phyloP scores from a whole-genome alignment of 2,329 filamentous ascomycete genomes.

The Exophiala phaeomuriformis region DNA sequence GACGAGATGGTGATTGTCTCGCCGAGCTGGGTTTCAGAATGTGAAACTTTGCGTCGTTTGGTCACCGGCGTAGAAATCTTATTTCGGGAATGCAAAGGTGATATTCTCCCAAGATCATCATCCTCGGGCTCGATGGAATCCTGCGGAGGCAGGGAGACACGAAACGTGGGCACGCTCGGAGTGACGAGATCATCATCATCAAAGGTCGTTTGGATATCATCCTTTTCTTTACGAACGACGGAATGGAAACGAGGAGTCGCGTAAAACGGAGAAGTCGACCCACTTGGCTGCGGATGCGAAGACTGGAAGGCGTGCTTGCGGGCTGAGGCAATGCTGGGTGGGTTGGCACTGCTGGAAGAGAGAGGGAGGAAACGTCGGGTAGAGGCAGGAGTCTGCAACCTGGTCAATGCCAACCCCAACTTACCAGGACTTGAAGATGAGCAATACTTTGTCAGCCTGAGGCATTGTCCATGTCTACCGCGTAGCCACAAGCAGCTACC shows the following conservation, averaged over 20 bases:
- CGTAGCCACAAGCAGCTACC: too few species aligned
- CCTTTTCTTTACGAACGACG: constrained; percentile 1
- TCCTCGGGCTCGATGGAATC: constrained; percentile 2
- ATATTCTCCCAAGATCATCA: not conserved
- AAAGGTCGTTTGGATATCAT: constrained; percentile 21
- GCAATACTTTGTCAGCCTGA: constrained; percentile 10
- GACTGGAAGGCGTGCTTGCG: constrained; percentile 12
- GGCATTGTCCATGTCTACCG: constrained; percentile 5
- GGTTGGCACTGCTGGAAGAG: constrained; percentile 9
- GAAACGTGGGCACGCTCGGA: not conserved
- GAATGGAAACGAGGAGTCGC: constrained; percentile 18
- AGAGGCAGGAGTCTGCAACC: constrained; percentile 16
- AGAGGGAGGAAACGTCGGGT: constrained; percentile 19
- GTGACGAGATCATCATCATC: constrained; percentile 11
- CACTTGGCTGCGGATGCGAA: constrained; percentile 11
- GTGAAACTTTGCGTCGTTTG: constrained; percentile 19
- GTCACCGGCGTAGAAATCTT: not conserved
- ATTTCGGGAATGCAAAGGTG: constrained; percentile 9
- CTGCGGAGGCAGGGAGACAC: not conserved
- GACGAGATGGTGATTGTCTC: constrained; percentile 17
- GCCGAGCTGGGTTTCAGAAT: not conserved
- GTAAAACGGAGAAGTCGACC: constrained; percentile 3
- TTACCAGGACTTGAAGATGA: constrained; percentile 2
- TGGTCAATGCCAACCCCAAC: constrained; percentile 2
- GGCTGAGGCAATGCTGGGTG: not conserved